Evolutionary conservation across 306 rosid genomes (phyloP), one percentile per base, ranked within the genome.

Genomic region (Trifolium repens): DNA sequence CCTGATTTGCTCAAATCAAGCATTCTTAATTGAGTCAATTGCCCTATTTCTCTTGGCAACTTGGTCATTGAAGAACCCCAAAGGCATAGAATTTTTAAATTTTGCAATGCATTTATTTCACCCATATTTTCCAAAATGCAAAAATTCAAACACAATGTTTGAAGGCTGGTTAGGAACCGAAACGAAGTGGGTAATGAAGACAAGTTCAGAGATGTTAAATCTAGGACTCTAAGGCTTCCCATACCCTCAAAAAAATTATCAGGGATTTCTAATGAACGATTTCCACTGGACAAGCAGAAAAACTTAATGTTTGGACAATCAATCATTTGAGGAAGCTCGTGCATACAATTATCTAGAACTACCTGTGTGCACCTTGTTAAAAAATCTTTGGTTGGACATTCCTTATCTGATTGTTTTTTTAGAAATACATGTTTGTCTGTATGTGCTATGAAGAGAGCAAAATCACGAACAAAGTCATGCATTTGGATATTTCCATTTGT

Each of bases 281-380:
- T 9, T 1, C 0, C 0, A 6, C 12, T 9, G 0, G 0, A 0
- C 39, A 22, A 43, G 0, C 0, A 0, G 26, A 52, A 13, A n/a
- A 55, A 3, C 19, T 67, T 13, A 4, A 81, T 22, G 4, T 60
- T 0, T 0, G 63, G 71, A 40, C 55, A 60, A 40, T 52, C 69
- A 54, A 78, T n/a, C 5, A 1, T n/a, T 37, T 52, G 55, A n/a
- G 79, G 80, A 53, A 50, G 60, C 12, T 39, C 4, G 0, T 10
- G 27, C 9, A 5, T 1, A 50, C 1, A 67, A 30, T 0, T 0
- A 1, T 0, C 0, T 1, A 78, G 0, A 0, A 17, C 7, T 2
- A 77, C 9, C 5, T 54, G 5, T 0, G 40, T 3, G 58, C 68
- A 60, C 2, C 30, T 61, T 26, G 2, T 5, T 4, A 59, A 39